Evolutionary conservation across 768 basidiomycete genomes (phyloP), one percentile per base, ranked within the genome.

Genomic region (Podaxis pistillaris): DNA sequence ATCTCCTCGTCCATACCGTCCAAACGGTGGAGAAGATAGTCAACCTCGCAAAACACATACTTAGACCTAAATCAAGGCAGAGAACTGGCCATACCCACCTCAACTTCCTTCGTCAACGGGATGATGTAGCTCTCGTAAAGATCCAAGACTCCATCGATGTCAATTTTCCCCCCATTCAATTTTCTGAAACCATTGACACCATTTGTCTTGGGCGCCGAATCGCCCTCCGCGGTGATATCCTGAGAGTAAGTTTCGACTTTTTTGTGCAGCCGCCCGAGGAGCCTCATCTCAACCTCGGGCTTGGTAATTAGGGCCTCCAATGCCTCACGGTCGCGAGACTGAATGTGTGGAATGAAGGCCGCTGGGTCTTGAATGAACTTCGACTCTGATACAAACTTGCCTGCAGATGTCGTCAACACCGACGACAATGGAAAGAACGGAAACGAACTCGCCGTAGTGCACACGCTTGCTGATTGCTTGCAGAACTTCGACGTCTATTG

Each of bases 301-400:
- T 98, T 98, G n/a, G 95, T 96, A 71, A 99, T 98, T 50, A 99
- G 78, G 0, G 76, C 87, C 7, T 91, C 93, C 22, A 99, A 83
- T 7, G 87, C 90, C 44, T 84, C 75, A 17, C 86, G 85, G 73
- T 98, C 90, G 8, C 88, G 88, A 2, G 82, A 83, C 40, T 83
- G 83, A 69, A 99, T 99, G 75, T 96, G 94, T 0, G 96, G 95
- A 61, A 99, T 84, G 75, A 98, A 99, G 9, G 88, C 86, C 38
- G 88, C 79, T 19, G 97, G 96, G 64, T 92, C 80, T 33, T 86
- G 83, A n/a, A 82, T 72, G 79, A 99, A 99, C 73, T 99, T 99
- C 28, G 93, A 92, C 76, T 99, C 97, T 4, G 96, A 94, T 4
- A 99, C 97, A 73, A 99, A 99, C 82, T 98, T 98, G 62, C 97